phyloP scores from a whole-genome alignment of 2,329 filamentous ascomycete genomes.

The Cercospora nicotianae region DNA sequence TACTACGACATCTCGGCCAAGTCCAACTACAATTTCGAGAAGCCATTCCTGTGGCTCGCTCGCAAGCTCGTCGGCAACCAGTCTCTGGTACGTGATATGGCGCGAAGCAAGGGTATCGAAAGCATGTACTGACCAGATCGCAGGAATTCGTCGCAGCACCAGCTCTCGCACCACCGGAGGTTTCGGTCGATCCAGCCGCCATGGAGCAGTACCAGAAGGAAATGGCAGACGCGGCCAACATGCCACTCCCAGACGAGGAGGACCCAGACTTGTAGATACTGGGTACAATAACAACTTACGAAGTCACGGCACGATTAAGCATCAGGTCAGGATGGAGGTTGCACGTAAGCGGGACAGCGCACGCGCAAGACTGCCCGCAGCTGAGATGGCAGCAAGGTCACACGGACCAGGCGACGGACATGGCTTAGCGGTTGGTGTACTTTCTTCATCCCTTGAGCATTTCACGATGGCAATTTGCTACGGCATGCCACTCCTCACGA shows the following conservation, averaged over 20 bases:
- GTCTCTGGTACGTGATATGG: slow-evolving; percentile 62
- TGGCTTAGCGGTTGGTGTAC: slow-evolving; percentile 32
- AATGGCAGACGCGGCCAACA: slow-evolving; percentile 75
- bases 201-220: slow-evolving; percentile 82
- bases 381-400: slow-evolving; percentile 27
- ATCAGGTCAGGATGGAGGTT: slow-evolving; percentile 19
- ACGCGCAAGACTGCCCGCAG: slow-evolving; percentile 18
- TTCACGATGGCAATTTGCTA: slow-evolving; percentile 23
- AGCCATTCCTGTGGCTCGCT: slow-evolving; percentile 99
- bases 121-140: slow-evolving; percentile 30
- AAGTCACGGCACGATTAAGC: slow-evolving; percentile 26
- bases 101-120: neutral
- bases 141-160: slow-evolving; percentile 96
- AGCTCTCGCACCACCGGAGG: slow-evolving; percentile 90
- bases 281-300: slow-evolving; percentile 20
- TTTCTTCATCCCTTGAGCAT: slow-evolving; percentile 28
- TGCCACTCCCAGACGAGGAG: slow-evolving; percentile 93
- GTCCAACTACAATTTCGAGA: slow-evolving; percentile 99
- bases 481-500: slow-evolving; percentile 21
- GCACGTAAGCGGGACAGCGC: slow-evolving; percentile 24
- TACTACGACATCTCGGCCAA: slow-evolving; percentile 99
- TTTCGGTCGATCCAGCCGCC: slow-evolving; percentile 80
- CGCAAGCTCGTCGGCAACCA: slow-evolving; percentile 97
- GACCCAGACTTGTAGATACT: slow-evolving; percentile 63
- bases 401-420: slow-evolving; percentile 31